These are phyloP conservation scores for Melanogaster broomeanus DNA, from an alignment of 768 basidiomycete genomes.

Conservation along the genomic window DNA sequence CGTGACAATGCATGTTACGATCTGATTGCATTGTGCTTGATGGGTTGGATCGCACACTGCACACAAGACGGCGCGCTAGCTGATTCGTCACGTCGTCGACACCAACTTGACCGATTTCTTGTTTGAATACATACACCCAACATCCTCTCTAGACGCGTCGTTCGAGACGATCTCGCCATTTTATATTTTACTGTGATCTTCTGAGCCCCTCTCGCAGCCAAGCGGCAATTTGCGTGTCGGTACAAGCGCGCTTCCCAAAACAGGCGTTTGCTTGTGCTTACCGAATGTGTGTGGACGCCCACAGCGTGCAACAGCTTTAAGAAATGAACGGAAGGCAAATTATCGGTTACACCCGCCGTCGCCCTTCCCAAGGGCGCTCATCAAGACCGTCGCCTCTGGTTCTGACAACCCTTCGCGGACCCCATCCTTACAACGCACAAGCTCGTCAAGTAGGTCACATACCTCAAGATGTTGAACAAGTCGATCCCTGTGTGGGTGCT, in stretches of 20 bases:
- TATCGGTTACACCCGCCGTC: not conserved
- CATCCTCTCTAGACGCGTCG: too few relatives aligned
- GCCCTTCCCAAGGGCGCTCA: not conserved
- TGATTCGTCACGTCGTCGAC: too few relatives aligned
- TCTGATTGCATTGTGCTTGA: too few relatives aligned
- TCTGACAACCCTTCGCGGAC: not conserved
- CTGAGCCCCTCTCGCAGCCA: too few relatives aligned
- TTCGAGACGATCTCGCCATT: too few relatives aligned
- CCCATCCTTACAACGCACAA: not conserved
- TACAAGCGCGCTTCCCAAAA: too few relatives aligned
- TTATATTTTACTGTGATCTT: too few relatives aligned
- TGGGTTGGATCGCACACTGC: too few relatives aligned
- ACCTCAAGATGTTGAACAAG: not conserved
- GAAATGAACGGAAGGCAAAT: not conserved
- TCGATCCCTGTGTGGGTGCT: not conserved
- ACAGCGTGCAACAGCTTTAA: not conserved
- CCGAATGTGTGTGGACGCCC: not conserved
- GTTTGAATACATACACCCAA: too few relatives aligned
- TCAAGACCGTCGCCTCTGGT: not conserved
- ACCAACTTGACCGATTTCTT: too few relatives aligned
- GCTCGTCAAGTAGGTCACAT: not conserved
- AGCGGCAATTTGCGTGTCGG: not conserved
- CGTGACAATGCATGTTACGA: too few relatives aligned
- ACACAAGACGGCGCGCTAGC: too few relatives aligned
- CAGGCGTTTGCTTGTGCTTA: conserved; percentile 2